Conservation (phyloP, 73 alveolate genomes). For the Uronychia setigera region DNA sequence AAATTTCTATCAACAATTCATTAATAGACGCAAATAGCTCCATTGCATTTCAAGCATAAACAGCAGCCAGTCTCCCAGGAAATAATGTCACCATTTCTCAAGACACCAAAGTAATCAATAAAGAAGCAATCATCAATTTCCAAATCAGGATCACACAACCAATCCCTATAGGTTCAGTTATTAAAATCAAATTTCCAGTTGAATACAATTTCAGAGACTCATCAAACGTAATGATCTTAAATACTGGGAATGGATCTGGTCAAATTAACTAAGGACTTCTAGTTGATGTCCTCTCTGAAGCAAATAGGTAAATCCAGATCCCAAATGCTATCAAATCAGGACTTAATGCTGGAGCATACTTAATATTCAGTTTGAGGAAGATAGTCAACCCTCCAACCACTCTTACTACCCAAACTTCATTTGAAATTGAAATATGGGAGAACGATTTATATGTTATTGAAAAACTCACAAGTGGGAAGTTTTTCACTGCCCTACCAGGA, state of each 20-base stretch:
- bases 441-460: neutral
- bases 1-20: neutral
- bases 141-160: neutral
- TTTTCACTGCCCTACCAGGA: neutral
- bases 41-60: neutral
- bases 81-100: neutral
- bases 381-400: neutral
- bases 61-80: neutral
- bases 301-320: neutral
- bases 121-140: neutral
- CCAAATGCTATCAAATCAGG: neutral
- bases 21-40: neutral
- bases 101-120: neutral
- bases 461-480: neutral
- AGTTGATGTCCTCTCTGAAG: neutral
- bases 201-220: neutral
- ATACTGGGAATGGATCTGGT: neutral
- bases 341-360: neutral
- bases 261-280: neutral
- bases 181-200: neutral
- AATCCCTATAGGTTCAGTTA: neutral
- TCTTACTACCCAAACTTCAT: neutral
- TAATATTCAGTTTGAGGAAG: neutral
- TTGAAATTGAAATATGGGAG: constrained; percentile 1
- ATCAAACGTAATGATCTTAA: neutral